Evolutionary conservation across 1,139 yeast species (phyloP).

Genomic region (Spencermartinsiella ligniputridi): DNA sequence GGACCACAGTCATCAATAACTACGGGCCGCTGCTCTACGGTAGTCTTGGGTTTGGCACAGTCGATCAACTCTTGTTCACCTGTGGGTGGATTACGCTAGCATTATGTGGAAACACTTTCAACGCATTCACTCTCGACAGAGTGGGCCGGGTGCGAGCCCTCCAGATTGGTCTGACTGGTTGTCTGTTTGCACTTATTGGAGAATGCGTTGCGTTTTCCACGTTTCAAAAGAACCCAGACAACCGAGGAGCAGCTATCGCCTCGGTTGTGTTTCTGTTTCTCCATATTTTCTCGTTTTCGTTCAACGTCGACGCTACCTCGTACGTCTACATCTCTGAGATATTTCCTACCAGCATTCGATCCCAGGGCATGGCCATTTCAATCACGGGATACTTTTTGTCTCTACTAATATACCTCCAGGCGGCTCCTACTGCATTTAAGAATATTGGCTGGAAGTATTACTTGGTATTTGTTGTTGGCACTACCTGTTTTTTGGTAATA

Average conservation of each 20-base stretch:
- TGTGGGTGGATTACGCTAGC: constrained; percentile 12
- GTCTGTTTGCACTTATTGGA: constrained; percentile 6
- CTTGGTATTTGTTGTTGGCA: constrained; percentile 20
- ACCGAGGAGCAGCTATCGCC: constrained; percentile 2
- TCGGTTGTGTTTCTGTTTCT: constrained; percentile 1
- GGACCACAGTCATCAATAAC: constrained; percentile 29
- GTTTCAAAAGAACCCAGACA: not conserved
- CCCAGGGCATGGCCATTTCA: constrained; percentile 50
- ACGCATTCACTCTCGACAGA: constrained; percentile 6
- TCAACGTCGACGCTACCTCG: constrained; percentile 34
- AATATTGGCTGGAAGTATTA: constrained; percentile 15
- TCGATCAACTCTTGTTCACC: constrained; percentile 5
- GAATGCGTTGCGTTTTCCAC: constrained; percentile 1
- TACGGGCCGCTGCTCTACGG: constrained; percentile 10
- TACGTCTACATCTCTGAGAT: constrained; percentile 51
- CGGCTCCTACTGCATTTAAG: constrained; percentile 43
- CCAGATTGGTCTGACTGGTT: constrained; percentile 8
- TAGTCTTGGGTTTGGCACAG: constrained; percentile 9
- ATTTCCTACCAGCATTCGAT: constrained; percentile 47
- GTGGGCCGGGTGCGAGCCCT: constrained; percentile 6
- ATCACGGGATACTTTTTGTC: constrained; percentile 41
- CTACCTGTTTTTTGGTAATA: constrained; percentile 27
- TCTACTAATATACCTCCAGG: constrained; percentile 25
- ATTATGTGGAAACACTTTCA: constrained; percentile 7
- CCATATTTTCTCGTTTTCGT: constrained; percentile 3